Percentiles rank a stretch among this genome's conserved stretches.
phyloP scores from a whole-genome alignment of 108 stramenopile species.

The Pseudonitzschia multistriata region DNA sequence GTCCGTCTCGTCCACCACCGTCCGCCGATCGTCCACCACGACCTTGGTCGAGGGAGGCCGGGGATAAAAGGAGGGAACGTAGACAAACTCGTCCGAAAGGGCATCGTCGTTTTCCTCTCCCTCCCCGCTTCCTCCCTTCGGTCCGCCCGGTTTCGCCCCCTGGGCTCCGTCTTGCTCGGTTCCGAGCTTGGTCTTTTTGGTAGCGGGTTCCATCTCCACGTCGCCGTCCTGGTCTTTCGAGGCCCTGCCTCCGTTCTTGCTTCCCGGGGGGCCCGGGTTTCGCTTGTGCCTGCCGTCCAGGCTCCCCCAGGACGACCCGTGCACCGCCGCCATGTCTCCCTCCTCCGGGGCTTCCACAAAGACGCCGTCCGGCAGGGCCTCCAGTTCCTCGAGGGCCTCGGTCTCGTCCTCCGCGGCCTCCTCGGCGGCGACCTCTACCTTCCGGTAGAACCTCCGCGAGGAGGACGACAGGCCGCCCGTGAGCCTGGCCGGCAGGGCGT shows the following conservation, averaged over 20 bases:
- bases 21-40: conserved; percentile 9
- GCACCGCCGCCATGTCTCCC: background rate
- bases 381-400: conserved; percentile 16
- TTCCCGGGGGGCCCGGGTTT: background rate
- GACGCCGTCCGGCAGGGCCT: conserved; percentile 41
- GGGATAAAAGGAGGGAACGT: conserved; percentile 39
- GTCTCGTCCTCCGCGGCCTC: conserved; percentile 18
- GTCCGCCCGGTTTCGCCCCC: background rate
- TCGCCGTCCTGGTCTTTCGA: conserved; percentile 19
- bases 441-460: conserved; percentile 37
- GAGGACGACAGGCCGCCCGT: conserved; percentile 2
- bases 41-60: conserved; percentile 19
- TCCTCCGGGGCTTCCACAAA: conserved; percentile 16
- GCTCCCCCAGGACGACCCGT: conserved; percentile 33
- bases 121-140: background rate
- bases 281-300: conserved; percentile 20
- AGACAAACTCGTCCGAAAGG: background rate
- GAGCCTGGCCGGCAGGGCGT: conserved; percentile 44
- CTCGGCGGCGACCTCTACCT: conserved; percentile 32
- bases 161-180: background rate
- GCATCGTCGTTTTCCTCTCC: conserved; percentile 14
- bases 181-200: conserved; percentile 30
- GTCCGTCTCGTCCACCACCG: conserved; percentile 22
- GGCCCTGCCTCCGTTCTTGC: background rate
- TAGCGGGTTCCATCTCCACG: conserved; percentile 7